Base-by-base conservation (phyloP, 805 yeast species). In the Priceomyces carsonii region DNA sequence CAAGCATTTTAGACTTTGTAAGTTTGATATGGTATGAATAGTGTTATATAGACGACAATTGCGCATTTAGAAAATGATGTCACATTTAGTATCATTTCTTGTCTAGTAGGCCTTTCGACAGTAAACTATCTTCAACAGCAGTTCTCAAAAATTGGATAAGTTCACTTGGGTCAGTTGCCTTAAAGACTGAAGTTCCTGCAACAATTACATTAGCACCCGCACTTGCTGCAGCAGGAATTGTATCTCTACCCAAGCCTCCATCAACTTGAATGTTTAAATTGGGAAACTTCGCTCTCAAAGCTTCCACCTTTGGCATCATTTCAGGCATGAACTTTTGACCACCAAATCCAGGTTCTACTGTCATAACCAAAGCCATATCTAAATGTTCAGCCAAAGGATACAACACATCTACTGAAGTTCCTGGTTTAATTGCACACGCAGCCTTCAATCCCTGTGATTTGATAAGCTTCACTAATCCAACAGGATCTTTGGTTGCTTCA, bases 181-280 rank as follows among this genome's bases (percentile, higher is more conserved):
- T 80, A 69, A 90, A 93, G 10, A 91, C 95, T 32, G 95, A 77
- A 10, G 97, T 91, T 29, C 99, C 99, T 3, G 99, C 97, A 31
- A 93, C 99, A 55, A 93, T 89, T 31, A 90, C 96, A 55, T 93
- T 93, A 33, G 99, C 99, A 38, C 99, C 99, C 8, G 98, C 97
- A 35, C 77, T 74, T n/a, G 97, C 96, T 26, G 97, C 97, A 13
- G 70, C 74, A 35, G 80, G 84, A 31, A 91, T 82, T 2, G 95
- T 93, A 28, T 79, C 89, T 45, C 80, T 80, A 39, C 95, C 95
- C 40, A 93, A 69, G 0, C 99, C 99, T 46, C 99, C 99, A 61
- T 93, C 99, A 13, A 93, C 99, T 66, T 93, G 91, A 49, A 93
- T 86, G 63, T 91, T 82, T 58, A 91, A 68, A 13, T 80, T 58